Percentiles rank a stretch among this genome's conserved stretches.
Conservation (phyloP, 1,139 yeast genomes). For the Candida tetrigidarum region DNA sequence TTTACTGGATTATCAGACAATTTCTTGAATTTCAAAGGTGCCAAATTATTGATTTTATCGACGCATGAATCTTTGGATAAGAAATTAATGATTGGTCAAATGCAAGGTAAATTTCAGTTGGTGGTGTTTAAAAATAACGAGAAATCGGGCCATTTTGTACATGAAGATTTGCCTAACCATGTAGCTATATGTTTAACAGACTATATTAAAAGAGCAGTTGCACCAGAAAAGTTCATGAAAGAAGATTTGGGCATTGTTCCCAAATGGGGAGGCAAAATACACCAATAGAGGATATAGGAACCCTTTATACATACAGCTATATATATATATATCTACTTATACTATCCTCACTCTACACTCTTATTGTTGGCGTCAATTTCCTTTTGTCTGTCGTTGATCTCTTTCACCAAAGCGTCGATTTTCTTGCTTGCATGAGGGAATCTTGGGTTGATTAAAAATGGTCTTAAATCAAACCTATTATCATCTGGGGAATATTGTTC, state of each 20-base stretch:
- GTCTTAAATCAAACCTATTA: constrained; percentile 92
- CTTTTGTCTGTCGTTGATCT: constrained; percentile 45
- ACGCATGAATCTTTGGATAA: constrained; percentile 91
- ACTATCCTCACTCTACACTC: constrained; percentile 43
- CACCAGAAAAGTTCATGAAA: constrained; percentile 39
- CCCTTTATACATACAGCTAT: background rate
- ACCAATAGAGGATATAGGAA: constrained; percentile 23
- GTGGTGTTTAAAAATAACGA: constrained; percentile 68
- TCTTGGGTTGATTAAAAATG: constrained; percentile 89
- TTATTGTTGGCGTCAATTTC: constrained; percentile 27
- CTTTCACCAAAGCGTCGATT: constrained; percentile 74
- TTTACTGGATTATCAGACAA: constrained; percentile 68
- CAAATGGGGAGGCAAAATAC: constrained; percentile 56
- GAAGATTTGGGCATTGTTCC: constrained; percentile 47
- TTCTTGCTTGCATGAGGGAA: constrained; percentile 90
- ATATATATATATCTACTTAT: constrained; percentile 8
- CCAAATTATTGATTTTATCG: constrained; percentile 80
- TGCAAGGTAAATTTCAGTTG: constrained; percentile 95
- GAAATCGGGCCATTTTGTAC: constrained; percentile 85
- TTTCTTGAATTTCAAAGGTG: constrained; percentile 55
- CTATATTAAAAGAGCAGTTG: constrained; percentile 50
- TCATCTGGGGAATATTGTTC: constrained; percentile 99
- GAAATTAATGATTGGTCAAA: constrained; percentile 87
- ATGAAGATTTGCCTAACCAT: constrained; percentile 82
- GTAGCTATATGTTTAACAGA: constrained; percentile 60